Conservation (phyloP, 495 filamentous ascomycete genomes). For the Aspergillus heteromorphus region DNA sequence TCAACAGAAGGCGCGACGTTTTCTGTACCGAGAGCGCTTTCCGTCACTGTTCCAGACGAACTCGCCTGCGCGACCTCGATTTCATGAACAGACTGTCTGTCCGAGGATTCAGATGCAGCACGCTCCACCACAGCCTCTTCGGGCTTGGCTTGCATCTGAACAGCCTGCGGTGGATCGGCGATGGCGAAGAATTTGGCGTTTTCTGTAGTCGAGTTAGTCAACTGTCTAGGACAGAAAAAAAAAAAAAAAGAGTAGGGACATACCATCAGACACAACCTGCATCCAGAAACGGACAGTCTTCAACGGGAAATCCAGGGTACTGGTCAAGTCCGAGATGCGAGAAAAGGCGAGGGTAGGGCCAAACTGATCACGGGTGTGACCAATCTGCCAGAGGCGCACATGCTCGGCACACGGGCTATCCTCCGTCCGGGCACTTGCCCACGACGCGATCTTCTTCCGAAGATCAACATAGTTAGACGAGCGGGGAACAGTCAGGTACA, state of each 20-base stretch:
- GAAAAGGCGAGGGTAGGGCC: slow-evolving; percentile 34
- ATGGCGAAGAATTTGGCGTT: slow-evolving; percentile 42
- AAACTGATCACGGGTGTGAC: slow-evolving; percentile 31
- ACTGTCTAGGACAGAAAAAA: neutral
- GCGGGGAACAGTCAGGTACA: slow-evolving; percentile 38
- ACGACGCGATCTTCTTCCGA: slow-evolving; percentile 37
- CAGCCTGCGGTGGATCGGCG: slow-evolving; percentile 28
- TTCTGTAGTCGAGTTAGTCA: slow-evolving; percentile 13
- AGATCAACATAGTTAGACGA: slow-evolving; percentile 36
- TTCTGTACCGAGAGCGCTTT: neutral
- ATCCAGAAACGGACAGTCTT: slow-evolving; percentile 39
- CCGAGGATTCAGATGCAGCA: slow-evolving; percentile 17
- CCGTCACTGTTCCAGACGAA: slow-evolving; percentile 21
- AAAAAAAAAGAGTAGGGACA: neutral
- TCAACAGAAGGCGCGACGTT: neutral
- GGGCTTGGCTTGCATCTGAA: slow-evolving; percentile 27
- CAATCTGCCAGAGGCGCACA: slow-evolving; percentile 42
- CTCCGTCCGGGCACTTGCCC: slow-evolving; percentile 23
- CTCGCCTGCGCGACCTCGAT: slow-evolving; percentile 27
- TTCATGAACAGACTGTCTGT: slow-evolving; percentile 12
- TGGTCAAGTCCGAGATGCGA: slow-evolving; percentile 31
- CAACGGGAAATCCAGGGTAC: slow-evolving; percentile 25
- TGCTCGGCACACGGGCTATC: slow-evolving; percentile 24
- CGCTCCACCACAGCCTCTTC: slow-evolving; percentile 32
- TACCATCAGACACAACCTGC: slow-evolving; percentile 38